Conservation (phyloP, 2,329 filamentous ascomycete species). For the Scytalidium sp. region DNA sequence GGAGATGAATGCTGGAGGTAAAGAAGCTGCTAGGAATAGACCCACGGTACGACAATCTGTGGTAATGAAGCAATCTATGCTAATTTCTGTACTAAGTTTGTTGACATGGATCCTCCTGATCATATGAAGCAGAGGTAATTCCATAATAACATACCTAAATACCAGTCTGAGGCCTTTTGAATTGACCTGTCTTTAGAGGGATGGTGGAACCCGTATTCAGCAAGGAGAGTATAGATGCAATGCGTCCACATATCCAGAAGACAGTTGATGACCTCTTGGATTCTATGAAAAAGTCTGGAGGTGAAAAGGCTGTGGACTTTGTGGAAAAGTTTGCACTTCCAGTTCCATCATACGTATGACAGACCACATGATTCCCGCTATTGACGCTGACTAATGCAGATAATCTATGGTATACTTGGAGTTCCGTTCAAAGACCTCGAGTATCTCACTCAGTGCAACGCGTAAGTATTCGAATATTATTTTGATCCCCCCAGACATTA, state of each 20-base stretch:
- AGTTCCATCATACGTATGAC: constrained; percentile 42
- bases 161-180: not conserved
- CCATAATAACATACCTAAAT: constrained; percentile 1
- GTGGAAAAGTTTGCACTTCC: constrained; percentile 45
- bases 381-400: constrained; percentile 25
- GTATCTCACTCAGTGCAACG: constrained; percentile 43
- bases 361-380: not conserved
- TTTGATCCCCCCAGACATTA: not conserved
- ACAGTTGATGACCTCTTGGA: constrained; percentile 42
- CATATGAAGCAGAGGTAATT: constrained; percentile 42
- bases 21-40: constrained; percentile 43
- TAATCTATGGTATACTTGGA: constrained; percentile 48
- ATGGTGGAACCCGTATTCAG: constrained; percentile 45
- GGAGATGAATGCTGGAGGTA: constrained; percentile 43
- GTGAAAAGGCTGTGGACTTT: constrained; percentile 38
- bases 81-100: constrained; percentile 35
- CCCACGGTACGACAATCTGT: constrained; percentile 20
- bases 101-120: constrained; percentile 47
- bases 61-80: not conserved
- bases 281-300: constrained; percentile 34
- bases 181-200: constrained; percentile 23
- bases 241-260: constrained; percentile 43
- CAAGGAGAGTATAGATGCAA: constrained; percentile 32
- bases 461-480: constrained; percentile 13
- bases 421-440: constrained; percentile 44